phyloP scores from a whole-genome alignment of 75 land plant species.

The Ceratopteris richardii region DNA sequence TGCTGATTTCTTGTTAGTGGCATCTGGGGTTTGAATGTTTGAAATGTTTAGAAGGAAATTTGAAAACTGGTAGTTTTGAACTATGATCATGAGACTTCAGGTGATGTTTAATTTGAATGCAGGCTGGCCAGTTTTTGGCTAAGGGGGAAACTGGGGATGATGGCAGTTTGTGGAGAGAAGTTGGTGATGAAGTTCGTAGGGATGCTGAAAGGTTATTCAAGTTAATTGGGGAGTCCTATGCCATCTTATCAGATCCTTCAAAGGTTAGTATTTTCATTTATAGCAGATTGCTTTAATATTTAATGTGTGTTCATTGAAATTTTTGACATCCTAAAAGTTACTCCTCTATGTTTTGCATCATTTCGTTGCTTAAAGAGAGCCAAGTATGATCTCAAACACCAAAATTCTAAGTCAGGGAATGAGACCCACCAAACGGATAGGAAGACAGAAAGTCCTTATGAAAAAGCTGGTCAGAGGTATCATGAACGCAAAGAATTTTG shows the following conservation, averaged over 20 bases:
- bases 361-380: constrained; percentile 46
- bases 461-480: constrained; percentile 30
- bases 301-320: too few relatives aligned
- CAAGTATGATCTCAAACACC: constrained; percentile 70
- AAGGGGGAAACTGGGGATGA: constrained; percentile 72
- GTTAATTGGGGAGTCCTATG: constrained; percentile 97
- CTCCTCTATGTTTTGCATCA: too few relatives aligned
- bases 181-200: constrained; percentile 46
- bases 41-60: too few relatives aligned
- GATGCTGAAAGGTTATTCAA: constrained; percentile 94
- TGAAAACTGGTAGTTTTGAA: too few relatives aligned
- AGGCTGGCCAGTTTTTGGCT: constrained; percentile 83
- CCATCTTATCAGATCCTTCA: constrained; percentile 72
- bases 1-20: too few relatives aligned
- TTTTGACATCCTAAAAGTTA: too few relatives aligned
- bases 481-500: constrained; percentile 24
- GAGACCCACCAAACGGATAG: too few relatives aligned
- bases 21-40: too few relatives aligned
- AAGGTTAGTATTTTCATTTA: constrained; percentile 62
- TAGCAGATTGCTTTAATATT: too few relatives aligned
- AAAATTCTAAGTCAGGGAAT: constrained; percentile 7
- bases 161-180: constrained; percentile 55
- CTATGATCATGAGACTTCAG: too few relatives aligned
- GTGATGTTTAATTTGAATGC: too few relatives aligned
- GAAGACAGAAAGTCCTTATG: constrained; percentile 6